Percentiles rank a stretch among this genome's conserved stretches.
phyloP scores from a whole-genome alignment of 129 eudicot species.

The Dittrichia graveolens region DNA sequence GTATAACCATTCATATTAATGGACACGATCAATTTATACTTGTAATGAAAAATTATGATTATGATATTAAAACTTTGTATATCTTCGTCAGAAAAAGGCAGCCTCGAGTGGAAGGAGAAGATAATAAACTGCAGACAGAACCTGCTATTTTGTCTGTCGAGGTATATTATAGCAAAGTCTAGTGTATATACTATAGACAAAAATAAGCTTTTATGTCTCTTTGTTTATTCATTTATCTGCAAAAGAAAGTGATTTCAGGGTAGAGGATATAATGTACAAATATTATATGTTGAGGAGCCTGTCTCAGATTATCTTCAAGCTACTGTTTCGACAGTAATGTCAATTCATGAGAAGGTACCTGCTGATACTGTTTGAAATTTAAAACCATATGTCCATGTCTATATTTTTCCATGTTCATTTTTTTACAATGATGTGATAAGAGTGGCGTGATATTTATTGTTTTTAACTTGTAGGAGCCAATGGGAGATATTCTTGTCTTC shows the following conservation, averaged over 20 bases:
- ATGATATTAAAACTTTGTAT: constrained; percentile 3
- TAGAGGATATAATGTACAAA: constrained; percentile 81
- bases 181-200: not conserved
- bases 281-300: constrained; percentile 80
- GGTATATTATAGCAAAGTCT: constrained; percentile 45
- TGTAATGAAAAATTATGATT: not conserved
- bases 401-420: not conserved
- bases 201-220: constrained; percentile 16
- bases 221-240: constrained; percentile 11
- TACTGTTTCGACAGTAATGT: constrained; percentile 80
- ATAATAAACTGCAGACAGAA: constrained; percentile 54
- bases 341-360: constrained; percentile 80
- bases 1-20: constrained; percentile 11
- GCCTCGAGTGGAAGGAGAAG: constrained; percentile 52
- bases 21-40: not conserved
- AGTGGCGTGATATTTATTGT: not conserved
- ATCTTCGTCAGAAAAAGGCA: constrained; percentile 52
- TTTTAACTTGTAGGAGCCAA: constrained; percentile 55
- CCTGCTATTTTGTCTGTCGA: constrained; percentile 97
- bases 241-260: constrained; percentile 60
- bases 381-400: not conserved
- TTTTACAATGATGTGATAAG: not conserved
- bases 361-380: not conserved
- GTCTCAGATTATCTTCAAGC: constrained; percentile 89
- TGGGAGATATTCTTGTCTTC: constrained; percentile 94